Conservation (phyloP, 2,329 filamentous ascomycete species). For the Botrytis fragariae region DNA sequence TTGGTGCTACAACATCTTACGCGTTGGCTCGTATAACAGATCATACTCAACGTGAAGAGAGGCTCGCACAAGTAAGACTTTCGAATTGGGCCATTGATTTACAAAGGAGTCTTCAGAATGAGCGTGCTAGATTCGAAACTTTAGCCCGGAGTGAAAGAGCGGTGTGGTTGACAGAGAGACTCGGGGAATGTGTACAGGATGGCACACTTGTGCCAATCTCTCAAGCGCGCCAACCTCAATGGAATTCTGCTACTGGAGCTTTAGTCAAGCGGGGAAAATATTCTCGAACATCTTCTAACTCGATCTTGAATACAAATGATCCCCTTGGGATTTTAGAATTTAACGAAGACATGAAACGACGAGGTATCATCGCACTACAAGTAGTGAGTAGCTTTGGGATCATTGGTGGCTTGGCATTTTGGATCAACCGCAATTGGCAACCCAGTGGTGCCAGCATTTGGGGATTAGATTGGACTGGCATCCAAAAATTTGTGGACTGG, state of each 20-base stretch:
- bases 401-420: conserved; percentile 68
- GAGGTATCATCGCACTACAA: conserved; percentile 67
- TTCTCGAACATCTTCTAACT: conserved; percentile 21
- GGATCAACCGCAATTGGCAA: conserved; percentile 42
- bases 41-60: conserved; percentile 58
- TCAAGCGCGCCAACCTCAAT: conserved; percentile 28
- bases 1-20: conserved; percentile 47
- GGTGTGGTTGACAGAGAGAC: conserved; percentile 64
- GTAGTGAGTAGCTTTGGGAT: conserved; percentile 72
- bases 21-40: conserved; percentile 60
- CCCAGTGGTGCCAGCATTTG: conserved; percentile 16
- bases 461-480: conserved; percentile 31
- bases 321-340: conserved; percentile 75
- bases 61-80: conserved; percentile 65
- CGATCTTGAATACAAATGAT: conserved; percentile 52
- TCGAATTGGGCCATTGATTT: conserved; percentile 81
- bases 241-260: conserved; percentile 23
- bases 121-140: conserved; percentile 66
- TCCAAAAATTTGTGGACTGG: conserved; percentile 26
- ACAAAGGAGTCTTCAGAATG: conserved; percentile 71
- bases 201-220: conserved; percentile 58
- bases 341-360: conserved; percentile 61
- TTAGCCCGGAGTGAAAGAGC: conserved; percentile 62
- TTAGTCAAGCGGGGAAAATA: conserved; percentile 30
- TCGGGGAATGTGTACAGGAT: conserved; percentile 66